These are phyloP conservation scores for Mrakia hoshinonis DNA, from an alignment of 768 basidiomycete species.

Conservation along the genomic window DNA sequence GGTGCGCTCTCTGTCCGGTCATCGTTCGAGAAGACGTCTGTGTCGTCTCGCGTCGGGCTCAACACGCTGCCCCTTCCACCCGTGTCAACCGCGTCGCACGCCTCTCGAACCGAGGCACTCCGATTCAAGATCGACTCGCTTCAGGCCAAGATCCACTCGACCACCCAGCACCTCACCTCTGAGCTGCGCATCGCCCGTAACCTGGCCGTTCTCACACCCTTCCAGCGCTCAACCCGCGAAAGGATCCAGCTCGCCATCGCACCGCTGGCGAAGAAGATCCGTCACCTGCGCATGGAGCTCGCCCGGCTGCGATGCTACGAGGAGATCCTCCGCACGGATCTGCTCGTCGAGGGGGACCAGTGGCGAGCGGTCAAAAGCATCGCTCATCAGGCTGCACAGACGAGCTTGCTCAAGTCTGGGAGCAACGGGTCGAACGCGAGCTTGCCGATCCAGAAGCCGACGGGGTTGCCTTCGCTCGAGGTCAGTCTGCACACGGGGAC, in stretches of 20 bases:
- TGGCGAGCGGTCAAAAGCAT: constrained; percentile 22
- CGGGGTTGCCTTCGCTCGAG: constrained; percentile 17
- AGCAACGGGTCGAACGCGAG: neutral
- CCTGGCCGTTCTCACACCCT: constrained; percentile 75
- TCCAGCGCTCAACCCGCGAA: constrained; percentile 73
- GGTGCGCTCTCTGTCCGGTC: neutral
- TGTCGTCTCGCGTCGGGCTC: neutral
- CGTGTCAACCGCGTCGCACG: neutral
- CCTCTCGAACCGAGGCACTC: constrained; percentile 39
- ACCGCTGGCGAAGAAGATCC: constrained; percentile 56
- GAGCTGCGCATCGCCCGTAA: constrained; percentile 70
- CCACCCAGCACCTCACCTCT: constrained; percentile 55
- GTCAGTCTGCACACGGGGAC: constrained; percentile 15
- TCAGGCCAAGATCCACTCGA: constrained; percentile 51
- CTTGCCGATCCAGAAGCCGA: neutral
- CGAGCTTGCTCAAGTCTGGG: neutral
- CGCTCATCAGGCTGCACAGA: constrained; percentile 24
- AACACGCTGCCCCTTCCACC: neutral
- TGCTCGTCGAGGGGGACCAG: constrained; percentile 11
- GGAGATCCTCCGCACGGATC: constrained; percentile 22
- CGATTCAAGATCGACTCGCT: constrained; percentile 58
- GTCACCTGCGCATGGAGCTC: constrained; percentile 55
- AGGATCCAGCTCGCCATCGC: constrained; percentile 58
- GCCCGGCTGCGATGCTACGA: constrained; percentile 24
- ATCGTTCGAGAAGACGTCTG: constrained; percentile 24